Percentiles rank a stretch among this genome's conserved stretches.
phyloP scores from a whole-genome alignment of 177 flowering plant genomes.

The Telopea speciosissima region DNA sequence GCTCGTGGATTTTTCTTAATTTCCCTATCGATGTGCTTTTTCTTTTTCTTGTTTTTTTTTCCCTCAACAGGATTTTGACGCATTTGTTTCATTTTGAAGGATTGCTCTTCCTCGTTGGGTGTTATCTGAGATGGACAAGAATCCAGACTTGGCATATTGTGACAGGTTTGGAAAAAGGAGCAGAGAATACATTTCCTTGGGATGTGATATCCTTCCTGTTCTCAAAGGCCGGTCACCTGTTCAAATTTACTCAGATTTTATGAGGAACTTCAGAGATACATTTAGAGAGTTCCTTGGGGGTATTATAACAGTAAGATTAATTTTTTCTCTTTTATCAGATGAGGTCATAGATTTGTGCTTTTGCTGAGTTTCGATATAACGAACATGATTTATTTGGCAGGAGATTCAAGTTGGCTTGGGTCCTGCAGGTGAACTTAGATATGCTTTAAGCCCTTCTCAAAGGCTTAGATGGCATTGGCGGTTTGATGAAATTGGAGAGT shows the following conservation, averaged over 20 bases:
- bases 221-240: constrained; percentile 58
- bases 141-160: constrained; percentile 47
- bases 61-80: not conserved
- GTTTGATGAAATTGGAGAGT: constrained; percentile 51
- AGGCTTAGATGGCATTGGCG: constrained; percentile 17
- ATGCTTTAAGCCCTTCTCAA: constrained; percentile 46
- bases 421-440: constrained; percentile 70
- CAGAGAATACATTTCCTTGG: constrained; percentile 62
- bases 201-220: constrained; percentile 60
- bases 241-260: constrained; percentile 65
- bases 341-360: not conserved
- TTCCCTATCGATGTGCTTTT: no score
- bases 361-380: not conserved
- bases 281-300: constrained; percentile 48
- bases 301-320: constrained; percentile 39
- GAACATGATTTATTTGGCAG: constrained; percentile 24
- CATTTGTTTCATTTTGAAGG: constrained; percentile 26
- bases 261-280: constrained; percentile 55
- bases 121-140: constrained; percentile 41
- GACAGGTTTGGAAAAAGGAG: constrained; percentile 59
- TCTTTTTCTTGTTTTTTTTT: not conserved
- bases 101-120: constrained; percentile 73
- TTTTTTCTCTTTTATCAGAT: not conserved
- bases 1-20: no score
- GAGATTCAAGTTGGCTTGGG: constrained; percentile 74